These are phyloP conservation scores for Podaxis mareebaensis DNA, from an alignment of 768 basidiomycete species.

Conservation along the genomic window DNA sequence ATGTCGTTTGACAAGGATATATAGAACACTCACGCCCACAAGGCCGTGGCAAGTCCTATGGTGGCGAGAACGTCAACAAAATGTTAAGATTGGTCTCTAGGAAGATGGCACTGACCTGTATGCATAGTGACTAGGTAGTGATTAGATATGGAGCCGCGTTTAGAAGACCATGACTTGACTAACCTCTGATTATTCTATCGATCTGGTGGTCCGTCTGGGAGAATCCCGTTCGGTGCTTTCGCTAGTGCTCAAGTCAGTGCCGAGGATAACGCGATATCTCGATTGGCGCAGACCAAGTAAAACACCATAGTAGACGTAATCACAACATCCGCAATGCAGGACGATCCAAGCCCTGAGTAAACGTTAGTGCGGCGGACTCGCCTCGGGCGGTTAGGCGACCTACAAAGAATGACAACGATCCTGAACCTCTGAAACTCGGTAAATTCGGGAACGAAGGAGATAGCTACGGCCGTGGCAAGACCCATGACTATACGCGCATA, in stretches of 20 bases:
- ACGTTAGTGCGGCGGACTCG: not conserved
- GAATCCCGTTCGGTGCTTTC: constrained; percentile 25
- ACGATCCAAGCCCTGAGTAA: constrained; percentile 16
- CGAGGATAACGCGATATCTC: not conserved
- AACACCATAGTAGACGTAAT: constrained; percentile 20
- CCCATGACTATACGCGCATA: constrained; percentile 12
- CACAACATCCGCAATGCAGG: constrained; percentile 19
- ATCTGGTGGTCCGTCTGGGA: constrained; percentile 23
- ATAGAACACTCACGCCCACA: constrained; percentile 7
- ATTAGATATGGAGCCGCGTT: not conserved
- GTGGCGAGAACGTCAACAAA: not conserved
- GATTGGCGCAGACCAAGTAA: constrained; percentile 13
- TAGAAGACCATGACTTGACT: not conserved
- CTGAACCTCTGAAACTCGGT: constrained; percentile 21
- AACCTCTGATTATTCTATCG: constrained; percentile 28
- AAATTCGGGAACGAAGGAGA: constrained; percentile 18
- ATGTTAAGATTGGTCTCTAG: not conserved
- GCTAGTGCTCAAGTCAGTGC: constrained; percentile 2
- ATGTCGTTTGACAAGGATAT: not conserved
- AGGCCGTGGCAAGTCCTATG: constrained; percentile 8
- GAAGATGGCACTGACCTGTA: constrained; percentile 15
- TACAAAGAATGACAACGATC: constrained; percentile 16
- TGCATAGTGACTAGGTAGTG: constrained; percentile 23
- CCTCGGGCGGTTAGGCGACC: not conserved
- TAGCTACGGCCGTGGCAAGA: constrained; percentile 16